These are phyloP conservation scores for Talaromyces sp. DNA, from an alignment of 2,329 filamentous ascomycete genomes.

Conservation along the genomic window DNA sequence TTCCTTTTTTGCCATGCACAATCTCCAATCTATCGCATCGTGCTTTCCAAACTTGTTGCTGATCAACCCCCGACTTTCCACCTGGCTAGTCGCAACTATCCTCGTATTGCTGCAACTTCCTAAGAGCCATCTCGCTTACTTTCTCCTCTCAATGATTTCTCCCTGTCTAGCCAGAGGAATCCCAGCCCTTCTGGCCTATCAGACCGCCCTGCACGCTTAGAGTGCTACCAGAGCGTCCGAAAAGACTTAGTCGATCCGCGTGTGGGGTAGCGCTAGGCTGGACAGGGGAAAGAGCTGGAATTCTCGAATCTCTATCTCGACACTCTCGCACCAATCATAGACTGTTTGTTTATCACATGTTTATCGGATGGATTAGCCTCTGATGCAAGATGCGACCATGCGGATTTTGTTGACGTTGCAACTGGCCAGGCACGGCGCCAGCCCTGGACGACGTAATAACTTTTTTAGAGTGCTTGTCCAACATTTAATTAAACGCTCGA, in stretches of 20 bases:
- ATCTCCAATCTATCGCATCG: too few relatives aligned
- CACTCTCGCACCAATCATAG: background rate
- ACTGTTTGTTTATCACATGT: background rate
- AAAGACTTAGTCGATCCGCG: background rate
- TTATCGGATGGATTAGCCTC: background rate
- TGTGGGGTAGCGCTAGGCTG: background rate
- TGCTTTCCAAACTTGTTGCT: background rate
- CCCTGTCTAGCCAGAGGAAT: background rate
- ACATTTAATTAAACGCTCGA: background rate
- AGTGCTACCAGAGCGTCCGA: background rate
- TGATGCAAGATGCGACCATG: slow-evolving; percentile 4
- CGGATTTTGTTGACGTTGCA: background rate
- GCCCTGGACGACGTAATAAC: background rate
- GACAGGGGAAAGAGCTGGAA: background rate
- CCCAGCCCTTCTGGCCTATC: background rate
- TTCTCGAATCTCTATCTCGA: background rate
- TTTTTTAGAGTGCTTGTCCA: background rate
- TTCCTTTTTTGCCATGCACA: background rate
- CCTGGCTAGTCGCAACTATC: background rate
- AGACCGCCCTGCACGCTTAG: background rate
- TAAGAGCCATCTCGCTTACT: background rate
- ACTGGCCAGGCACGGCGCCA: background rate
- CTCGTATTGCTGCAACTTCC: background rate
- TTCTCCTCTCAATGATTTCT: background rate
- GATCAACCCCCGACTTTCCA: background rate